Conservation (phyloP, 306 rosid genomes). For the Lotus japonicus region DNA sequence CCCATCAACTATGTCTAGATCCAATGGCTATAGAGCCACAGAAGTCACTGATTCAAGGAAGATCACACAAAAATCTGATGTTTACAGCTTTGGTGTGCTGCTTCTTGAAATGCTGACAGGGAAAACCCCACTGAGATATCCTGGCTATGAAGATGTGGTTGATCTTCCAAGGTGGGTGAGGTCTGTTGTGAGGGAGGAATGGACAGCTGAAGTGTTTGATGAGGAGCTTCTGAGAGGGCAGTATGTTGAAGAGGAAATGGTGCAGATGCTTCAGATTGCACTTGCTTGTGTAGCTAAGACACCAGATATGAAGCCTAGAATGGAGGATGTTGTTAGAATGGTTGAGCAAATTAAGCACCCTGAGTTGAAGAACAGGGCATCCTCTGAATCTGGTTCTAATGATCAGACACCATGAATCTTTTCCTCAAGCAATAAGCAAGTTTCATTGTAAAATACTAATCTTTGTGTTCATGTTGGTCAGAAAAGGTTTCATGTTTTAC, state of each 20-base stretch:
- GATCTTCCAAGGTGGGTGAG: constrained; percentile 86
- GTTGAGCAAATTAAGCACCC: constrained; percentile 58
- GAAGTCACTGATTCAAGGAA: constrained; percentile 55
- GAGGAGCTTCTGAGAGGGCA: constrained; percentile 56
- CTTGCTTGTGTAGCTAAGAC: constrained; percentile 51
- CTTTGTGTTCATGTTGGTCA: constrained; percentile 15
- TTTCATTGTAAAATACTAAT: constrained; percentile 23
- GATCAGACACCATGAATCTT: constrained; percentile 43
- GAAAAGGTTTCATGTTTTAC: constrained; percentile 14
- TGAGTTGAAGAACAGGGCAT: constrained; percentile 38
- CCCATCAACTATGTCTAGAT: constrained; percentile 50
- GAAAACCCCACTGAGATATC: constrained; percentile 45
- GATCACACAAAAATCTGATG: constrained; percentile 62
- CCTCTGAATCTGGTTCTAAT: constrained; percentile 59
- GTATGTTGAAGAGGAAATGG: constrained; percentile 75
- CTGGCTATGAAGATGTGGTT: constrained; percentile 50
- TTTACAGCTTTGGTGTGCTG: constrained; percentile 70
- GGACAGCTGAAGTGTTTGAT: constrained; percentile 87
- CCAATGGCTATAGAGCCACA: constrained; percentile 64
- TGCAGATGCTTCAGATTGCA: constrained; percentile 79
- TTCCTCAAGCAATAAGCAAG: constrained; percentile 19
- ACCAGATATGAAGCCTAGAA: constrained; percentile 62
- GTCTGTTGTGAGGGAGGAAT: constrained; percentile 82
- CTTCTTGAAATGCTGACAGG: constrained; percentile 81
- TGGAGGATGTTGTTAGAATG: constrained; percentile 56